A percentile compares a stretch with the other conserved stretches of the same genome.
These are phyloP conservation scores for Bondarzewia mesenterica DNA, from an alignment of 1,284 basidiomycete genomes.

Conservation along the genomic window DNA sequence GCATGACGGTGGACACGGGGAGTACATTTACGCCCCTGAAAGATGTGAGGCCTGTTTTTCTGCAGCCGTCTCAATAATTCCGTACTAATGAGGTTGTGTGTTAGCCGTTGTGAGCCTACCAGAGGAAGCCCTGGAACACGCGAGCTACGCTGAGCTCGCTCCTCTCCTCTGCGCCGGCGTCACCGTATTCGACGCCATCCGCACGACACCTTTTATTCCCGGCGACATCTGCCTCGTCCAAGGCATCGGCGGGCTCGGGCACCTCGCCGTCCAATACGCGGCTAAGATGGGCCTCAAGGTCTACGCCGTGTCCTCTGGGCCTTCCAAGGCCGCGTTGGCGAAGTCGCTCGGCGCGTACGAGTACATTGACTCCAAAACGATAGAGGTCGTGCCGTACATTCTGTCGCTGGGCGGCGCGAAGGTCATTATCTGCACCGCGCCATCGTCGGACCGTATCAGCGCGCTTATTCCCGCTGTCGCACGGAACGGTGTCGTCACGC, in stretches of 20 bases:
- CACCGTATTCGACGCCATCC: constrained; percentile 13
- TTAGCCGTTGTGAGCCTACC: constrained; percentile 14
- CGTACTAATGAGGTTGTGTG: background rate
- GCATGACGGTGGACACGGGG: constrained; percentile 10
- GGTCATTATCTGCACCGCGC: constrained; percentile 21
- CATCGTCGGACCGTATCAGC: constrained; percentile 13
- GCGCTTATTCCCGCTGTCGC: constrained; percentile 16
- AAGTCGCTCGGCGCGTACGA: constrained; percentile 19
- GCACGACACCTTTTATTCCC: constrained; percentile 5
- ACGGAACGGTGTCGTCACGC: constrained; percentile 16
- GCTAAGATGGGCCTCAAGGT: constrained; percentile 22
- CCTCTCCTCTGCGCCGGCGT: constrained; percentile 18
- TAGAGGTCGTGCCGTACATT: constrained; percentile 17
- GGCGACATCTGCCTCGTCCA: constrained; percentile 9
- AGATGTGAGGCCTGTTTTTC: no score
- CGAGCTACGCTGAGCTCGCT: constrained; percentile 14
- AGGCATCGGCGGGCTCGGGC: constrained; percentile 21
- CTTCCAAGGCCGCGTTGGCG: constrained; percentile 8
- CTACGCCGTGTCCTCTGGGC: constrained; percentile 15
- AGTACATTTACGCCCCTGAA: constrained; percentile 11
- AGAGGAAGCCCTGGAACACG: constrained; percentile 12
- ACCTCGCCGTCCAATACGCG: constrained; percentile 24
- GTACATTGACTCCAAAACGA: constrained; percentile 17
- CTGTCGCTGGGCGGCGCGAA: constrained; percentile 20
- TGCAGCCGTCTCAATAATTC: no score